phyloP scores from a whole-genome alignment of 768 basidiomycete genomes.

The Tephrocybe sp. region DNA sequence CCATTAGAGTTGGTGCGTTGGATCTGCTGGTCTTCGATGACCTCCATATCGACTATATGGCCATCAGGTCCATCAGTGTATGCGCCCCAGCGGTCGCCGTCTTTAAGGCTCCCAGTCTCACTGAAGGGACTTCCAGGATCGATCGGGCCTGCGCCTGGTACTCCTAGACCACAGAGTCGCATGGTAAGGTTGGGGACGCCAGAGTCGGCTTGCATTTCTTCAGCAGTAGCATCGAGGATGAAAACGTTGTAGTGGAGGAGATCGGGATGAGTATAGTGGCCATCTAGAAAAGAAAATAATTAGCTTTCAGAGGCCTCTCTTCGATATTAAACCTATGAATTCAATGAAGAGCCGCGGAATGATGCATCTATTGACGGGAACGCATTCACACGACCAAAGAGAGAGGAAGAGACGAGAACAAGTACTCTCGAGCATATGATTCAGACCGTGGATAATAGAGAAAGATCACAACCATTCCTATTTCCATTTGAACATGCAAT shows the following conservation, averaged over 20 bases:
- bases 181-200: slow-evolving; percentile 50
- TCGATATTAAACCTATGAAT: too few relatives aligned
- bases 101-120: not conserved
- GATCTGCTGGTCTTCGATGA: slow-evolving; percentile 11
- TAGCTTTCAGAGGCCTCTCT: not conserved
- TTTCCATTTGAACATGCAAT: not conserved
- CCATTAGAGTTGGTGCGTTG: not conserved
- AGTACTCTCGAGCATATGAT: too few relatives aligned
- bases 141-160: slow-evolving; percentile 24
- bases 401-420: not conserved
- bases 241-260: slow-evolving; percentile 72
- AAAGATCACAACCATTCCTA: not conserved
- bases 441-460: not conserved
- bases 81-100: slow-evolving; percentile 21
- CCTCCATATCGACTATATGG: slow-evolving; percentile 30
- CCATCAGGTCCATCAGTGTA: slow-evolving; percentile 44
- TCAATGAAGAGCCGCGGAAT: too few relatives aligned
- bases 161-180: slow-evolving; percentile 41
- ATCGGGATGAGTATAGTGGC: slow-evolving; percentile 7
- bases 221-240: slow-evolving; percentile 58
- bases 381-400: too few relatives aligned
- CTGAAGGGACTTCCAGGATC: not conserved
- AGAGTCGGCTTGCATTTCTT: slow-evolving; percentile 8
- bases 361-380: too few relatives aligned
- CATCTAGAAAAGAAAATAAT: not conserved